These are phyloP conservation scores for Annona cherimola DNA, from an alignment of 164 flowering plant species.

Conservation along the genomic window DNA sequence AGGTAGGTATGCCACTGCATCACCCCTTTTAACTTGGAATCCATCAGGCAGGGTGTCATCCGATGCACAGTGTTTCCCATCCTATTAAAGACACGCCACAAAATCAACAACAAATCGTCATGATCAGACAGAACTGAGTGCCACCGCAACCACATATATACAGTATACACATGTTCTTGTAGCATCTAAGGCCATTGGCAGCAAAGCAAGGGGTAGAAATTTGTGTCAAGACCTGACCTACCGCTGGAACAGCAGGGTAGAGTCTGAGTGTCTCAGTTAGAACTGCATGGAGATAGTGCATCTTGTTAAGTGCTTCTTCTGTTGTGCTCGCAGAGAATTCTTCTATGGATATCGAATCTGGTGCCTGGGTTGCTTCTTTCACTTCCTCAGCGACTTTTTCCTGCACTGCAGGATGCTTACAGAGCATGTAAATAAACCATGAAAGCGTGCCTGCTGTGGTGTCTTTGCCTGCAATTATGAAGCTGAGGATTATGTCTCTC, in stretches of 20 bases:
- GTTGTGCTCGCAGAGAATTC: conserved; percentile 36
- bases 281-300: conserved; percentile 87
- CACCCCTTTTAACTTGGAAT: conserved; percentile 46
- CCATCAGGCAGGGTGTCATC: conserved; percentile 82
- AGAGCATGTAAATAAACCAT: conserved; percentile 68
- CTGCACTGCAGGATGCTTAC: conserved; percentile 53
- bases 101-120: background rate
- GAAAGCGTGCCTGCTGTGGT: conserved; percentile 48
- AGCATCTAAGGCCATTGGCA: too few species aligned
- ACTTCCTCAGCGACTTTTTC: conserved; percentile 54
- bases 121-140: too few species aligned
- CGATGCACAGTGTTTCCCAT: conserved; percentile 39
- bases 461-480: conserved; percentile 67
- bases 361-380: conserved; percentile 13
- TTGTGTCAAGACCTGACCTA: too few species aligned
- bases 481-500: conserved; percentile 55
- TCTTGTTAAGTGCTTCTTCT: conserved; percentile 56
- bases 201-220: too few species aligned
- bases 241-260: conserved; percentile 84
- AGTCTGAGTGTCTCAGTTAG: conserved; percentile 80
- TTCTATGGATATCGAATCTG: background rate
- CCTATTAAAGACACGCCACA: conserved; percentile 18
- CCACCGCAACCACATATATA: too few species aligned
- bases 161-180: too few species aligned
- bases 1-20: conserved; percentile 40